Conservation (phyloP, 2,329 filamentous ascomycete species). For the Aspergillus sp. region DNA sequence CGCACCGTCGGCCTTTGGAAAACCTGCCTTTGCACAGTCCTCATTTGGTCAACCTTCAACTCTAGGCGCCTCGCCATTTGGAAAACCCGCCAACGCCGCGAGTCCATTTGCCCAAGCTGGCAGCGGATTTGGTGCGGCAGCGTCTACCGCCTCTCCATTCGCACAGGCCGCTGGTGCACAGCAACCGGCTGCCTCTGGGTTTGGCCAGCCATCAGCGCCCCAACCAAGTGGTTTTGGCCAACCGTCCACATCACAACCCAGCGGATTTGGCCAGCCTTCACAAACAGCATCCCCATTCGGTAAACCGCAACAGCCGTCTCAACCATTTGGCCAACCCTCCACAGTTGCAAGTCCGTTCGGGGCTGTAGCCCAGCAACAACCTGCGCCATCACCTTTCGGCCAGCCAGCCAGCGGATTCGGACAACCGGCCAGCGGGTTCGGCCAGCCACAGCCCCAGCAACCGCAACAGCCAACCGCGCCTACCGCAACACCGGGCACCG, state of each 20-base stretch:
- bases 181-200: conserved; percentile 23
- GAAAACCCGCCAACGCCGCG: conserved; percentile 27
- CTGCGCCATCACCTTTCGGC: conserved; percentile 30
- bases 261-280: conserved; percentile 35
- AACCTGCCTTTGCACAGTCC: conserved; percentile 27
- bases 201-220: conserved; percentile 25
- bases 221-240: conserved; percentile 34
- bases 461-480: conserved; percentile 7
- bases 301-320: conserved; percentile 22
- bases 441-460: conserved; percentile 7
- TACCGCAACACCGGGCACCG: conserved; percentile 18
- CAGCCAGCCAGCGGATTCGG: conserved; percentile 32
- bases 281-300: conserved; percentile 29
- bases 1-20: conserved; percentile 25
- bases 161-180: conserved; percentile 28
- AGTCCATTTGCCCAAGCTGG: conserved; percentile 45
- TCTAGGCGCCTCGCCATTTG: conserved; percentile 30
- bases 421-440: conserved; percentile 6
- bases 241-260: conserved; percentile 19
- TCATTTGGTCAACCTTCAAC: conserved; percentile 26
- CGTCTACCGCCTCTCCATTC: conserved; percentile 27
- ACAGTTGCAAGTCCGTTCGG: conserved; percentile 29
- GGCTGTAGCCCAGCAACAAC: conserved; percentile 31
- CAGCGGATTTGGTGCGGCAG: conserved; percentile 21
- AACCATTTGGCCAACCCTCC: conserved; percentile 31